A percentile compares a stretch with the other conserved stretches of the same genome.
Conservation (phyloP, 441 rosid species). For the Populus hybrid region DNA sequence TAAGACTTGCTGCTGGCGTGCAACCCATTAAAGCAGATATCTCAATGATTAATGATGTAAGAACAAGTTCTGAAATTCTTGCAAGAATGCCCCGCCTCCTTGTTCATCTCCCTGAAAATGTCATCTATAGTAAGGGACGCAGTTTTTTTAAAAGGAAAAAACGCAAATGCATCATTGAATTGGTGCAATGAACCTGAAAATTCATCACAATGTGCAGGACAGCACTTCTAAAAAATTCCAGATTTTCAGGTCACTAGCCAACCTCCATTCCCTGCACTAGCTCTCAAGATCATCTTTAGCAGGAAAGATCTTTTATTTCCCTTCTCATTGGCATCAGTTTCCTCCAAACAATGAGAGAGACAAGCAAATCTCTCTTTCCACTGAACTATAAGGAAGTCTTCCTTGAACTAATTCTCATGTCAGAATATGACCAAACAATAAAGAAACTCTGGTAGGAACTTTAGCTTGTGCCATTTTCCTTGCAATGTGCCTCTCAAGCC, state of each 20-base stretch:
- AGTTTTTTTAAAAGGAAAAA: neutral
- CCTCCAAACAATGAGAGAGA: neutral
- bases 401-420: neutral
- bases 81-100: neutral
- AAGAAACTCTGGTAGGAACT: neutral
- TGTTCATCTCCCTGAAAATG: neutral
- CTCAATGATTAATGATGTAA: conserved; percentile 64
- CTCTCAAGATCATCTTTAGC: neutral
- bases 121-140: neutral
- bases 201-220: neutral
- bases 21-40: conserved; percentile 70
- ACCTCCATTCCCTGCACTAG: neutral
- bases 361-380: neutral
- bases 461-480: neutral
- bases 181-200: neutral
- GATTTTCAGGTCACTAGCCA: neutral
- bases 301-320: neutral
- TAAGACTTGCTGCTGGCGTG: conserved; percentile 70
- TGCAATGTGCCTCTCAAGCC: neutral
- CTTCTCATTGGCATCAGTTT: neutral
- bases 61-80: conserved; percentile 23
- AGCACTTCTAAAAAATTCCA: neutral
- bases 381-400: neutral
- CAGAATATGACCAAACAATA: neutral
- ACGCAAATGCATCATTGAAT: neutral